phyloP scores from a whole-genome alignment of 2,329 filamentous ascomycete species.

The Ophiostoma pallidulum region DNA sequence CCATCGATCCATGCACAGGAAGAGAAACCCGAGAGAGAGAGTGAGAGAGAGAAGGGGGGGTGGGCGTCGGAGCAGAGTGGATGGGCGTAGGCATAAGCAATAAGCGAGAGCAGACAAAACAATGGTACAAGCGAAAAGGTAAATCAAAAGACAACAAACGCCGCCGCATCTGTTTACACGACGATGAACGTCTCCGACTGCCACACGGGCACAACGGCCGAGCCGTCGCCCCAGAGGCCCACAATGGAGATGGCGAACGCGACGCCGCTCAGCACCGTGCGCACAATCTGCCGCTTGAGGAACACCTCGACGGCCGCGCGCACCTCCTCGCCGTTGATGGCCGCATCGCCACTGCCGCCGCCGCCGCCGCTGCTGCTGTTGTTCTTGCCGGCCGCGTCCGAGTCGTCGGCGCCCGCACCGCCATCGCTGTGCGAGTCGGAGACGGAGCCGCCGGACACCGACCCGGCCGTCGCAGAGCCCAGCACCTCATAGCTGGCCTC shows the following conservation, averaged over 20 bases:
- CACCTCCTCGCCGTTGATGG: constrained; percentile 54
- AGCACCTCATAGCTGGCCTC: constrained; percentile 60
- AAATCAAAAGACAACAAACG: background rate
- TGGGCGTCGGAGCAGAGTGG: too few species aligned
- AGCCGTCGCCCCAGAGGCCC: constrained; percentile 58
- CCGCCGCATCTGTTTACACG: background rate
- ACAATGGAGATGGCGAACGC: constrained; percentile 54
- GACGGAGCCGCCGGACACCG: constrained; percentile 9
- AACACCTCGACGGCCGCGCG: constrained; percentile 47
- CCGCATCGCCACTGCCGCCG: constrained; percentile 32
- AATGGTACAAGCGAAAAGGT: background rate
- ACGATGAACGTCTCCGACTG: constrained; percentile 16
- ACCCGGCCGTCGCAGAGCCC: constrained; percentile 25
- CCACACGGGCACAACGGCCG: constrained; percentile 18
- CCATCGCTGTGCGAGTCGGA: constrained; percentile 34
- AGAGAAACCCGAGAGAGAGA: too few species aligned
- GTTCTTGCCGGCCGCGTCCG: constrained; percentile 31
- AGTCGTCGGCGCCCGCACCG: constrained; percentile 21
- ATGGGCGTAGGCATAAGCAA: too few species aligned
- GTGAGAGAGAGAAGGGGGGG: too few species aligned
- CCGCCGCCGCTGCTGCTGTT: constrained; percentile 33
- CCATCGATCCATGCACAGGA: too few species aligned
- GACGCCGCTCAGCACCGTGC: constrained; percentile 43
- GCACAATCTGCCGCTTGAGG: constrained; percentile 42
- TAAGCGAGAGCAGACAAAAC: background rate